Conservation (phyloP, 1,284 basidiomycete species). For the Ustilago nuda region DNA sequence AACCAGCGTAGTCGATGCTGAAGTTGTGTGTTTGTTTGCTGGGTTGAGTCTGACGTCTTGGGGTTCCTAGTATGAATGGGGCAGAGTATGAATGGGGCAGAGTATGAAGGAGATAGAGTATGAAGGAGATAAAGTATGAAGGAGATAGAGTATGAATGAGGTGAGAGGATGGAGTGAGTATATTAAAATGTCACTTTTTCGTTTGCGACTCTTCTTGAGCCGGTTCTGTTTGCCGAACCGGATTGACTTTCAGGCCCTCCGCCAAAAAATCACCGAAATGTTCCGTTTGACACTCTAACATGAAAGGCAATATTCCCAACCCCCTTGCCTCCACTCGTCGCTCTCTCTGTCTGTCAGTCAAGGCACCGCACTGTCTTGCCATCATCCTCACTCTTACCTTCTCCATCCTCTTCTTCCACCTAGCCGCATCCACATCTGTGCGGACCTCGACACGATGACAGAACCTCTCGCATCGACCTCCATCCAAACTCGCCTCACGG, state of each 20-base stretch:
- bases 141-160: background rate
- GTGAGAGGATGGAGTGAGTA: background rate
- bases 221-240: conserved; percentile 19
- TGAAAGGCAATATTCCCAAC: background rate
- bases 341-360: background rate
- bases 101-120: no score
- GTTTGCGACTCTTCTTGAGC: background rate
- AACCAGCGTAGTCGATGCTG: background rate
- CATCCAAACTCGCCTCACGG: conserved; percentile 45
- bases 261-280: background rate
- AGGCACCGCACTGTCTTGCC: conserved; percentile 1
- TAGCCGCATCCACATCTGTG: background rate
- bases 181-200: conserved; percentile 1
- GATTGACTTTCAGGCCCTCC: background rate
- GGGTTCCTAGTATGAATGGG: no score
- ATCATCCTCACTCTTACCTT: background rate
- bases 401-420: conserved; percentile 6
- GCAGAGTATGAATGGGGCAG: background rate
- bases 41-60: background rate
- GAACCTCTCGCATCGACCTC: conserved; percentile 31
- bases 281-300: background rate
- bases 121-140: background rate
- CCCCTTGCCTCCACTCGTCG: background rate
- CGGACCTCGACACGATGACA: conserved; percentile 17
- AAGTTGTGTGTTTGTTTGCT: background rate